These are phyloP conservation scores for Fomitopsis palustris DNA, from an alignment of 1,284 basidiomycete species.

Conservation along the genomic window DNA sequence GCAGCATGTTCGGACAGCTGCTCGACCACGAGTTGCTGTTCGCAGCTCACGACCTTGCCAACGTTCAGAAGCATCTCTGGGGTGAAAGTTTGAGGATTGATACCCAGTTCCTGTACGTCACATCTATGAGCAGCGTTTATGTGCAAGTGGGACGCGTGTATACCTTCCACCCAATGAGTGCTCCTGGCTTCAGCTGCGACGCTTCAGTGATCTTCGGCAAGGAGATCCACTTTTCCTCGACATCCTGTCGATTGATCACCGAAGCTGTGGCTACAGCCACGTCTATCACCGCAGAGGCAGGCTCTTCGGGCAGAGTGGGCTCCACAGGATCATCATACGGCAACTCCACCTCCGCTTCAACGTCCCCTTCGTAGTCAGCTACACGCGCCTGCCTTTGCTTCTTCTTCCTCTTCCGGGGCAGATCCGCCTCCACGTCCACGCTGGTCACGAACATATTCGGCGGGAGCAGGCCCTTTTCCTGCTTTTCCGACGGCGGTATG, in stretches of 20 bases:
- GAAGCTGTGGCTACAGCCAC: neutral
- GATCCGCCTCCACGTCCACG: constrained; percentile 58
- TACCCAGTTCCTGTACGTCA: constrained; percentile 40
- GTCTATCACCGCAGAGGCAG: neutral
- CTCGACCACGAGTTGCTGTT: constrained; percentile 26
- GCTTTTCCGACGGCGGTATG: constrained; percentile 63
- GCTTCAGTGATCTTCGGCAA: constrained; percentile 28
- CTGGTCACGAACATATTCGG: constrained; percentile 63
- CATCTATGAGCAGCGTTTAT: neutral
- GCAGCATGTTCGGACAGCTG: constrained; percentile 16
- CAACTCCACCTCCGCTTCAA: constrained; percentile 15
- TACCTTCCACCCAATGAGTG: constrained; percentile 53
- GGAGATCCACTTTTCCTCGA: constrained; percentile 40
- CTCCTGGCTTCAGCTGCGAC: constrained; percentile 33
- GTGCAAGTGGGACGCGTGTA: constrained; percentile 8
- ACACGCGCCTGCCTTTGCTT: neutral
- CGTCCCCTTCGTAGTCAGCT: constrained; percentile 11
- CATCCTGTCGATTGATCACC: constrained; percentile 35
- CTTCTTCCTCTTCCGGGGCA: constrained; percentile 21
- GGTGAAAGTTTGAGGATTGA: constrained; percentile 49
- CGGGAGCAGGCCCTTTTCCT: constrained; percentile 47
- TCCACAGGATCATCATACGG: constrained; percentile 20
- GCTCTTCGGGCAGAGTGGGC: neutral
- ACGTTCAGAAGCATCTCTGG: constrained; percentile 48
- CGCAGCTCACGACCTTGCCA: constrained; percentile 32